Percentiles rank a stretch among this genome's conserved stretches.
Conservation (phyloP, 441 rosid genomes). For the Bocquillonia castaneifolia region DNA sequence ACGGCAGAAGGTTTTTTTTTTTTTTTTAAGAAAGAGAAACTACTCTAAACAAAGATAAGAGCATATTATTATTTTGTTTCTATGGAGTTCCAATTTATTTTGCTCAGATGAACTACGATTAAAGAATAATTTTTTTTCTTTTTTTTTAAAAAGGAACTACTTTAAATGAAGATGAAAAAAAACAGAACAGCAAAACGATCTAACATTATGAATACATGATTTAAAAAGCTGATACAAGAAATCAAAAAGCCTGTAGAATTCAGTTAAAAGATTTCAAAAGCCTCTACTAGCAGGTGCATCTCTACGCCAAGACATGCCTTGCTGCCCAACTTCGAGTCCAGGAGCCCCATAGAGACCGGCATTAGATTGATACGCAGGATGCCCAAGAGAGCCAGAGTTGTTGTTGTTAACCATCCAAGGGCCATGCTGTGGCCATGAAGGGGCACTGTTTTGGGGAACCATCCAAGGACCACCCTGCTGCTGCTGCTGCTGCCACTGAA, state of each 20-base stretch:
- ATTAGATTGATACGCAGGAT: slow-evolving; percentile 13
- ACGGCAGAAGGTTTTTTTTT: too few species aligned
- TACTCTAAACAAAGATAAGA: too few species aligned
- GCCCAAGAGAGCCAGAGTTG: slow-evolving; percentile 11
- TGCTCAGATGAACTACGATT: background rate
- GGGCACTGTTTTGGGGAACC: slow-evolving; percentile 12
- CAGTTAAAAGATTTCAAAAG: slow-evolving; percentile 38
- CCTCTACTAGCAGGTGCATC: slow-evolving; percentile 50
- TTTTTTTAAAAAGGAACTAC: too few species aligned
- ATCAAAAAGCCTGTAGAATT: too few species aligned
- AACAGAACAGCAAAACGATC: background rate
- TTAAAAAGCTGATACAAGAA: slow-evolving; percentile 33
- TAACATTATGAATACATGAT: slow-evolving; percentile 24
- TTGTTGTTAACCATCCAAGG: slow-evolving; percentile 25
- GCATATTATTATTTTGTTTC: too few species aligned
- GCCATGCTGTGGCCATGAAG: slow-evolving; percentile 27
- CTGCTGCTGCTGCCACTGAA: slow-evolving; percentile 26
- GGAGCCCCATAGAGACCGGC: slow-evolving; percentile 25
- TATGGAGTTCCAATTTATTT: too few species aligned
- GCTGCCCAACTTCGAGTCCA: slow-evolving; percentile 24
- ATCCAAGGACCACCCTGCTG: slow-evolving; percentile 29
- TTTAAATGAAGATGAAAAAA: too few species aligned
- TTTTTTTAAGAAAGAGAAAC: too few species aligned
- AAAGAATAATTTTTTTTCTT: background rate
- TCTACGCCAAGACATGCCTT: slow-evolving; percentile 35